A percentile compares a stretch with the other conserved stretches of the same genome.
phyloP scores from a whole-genome alignment of 441 rosid species.

The Kokia cookei region DNA sequence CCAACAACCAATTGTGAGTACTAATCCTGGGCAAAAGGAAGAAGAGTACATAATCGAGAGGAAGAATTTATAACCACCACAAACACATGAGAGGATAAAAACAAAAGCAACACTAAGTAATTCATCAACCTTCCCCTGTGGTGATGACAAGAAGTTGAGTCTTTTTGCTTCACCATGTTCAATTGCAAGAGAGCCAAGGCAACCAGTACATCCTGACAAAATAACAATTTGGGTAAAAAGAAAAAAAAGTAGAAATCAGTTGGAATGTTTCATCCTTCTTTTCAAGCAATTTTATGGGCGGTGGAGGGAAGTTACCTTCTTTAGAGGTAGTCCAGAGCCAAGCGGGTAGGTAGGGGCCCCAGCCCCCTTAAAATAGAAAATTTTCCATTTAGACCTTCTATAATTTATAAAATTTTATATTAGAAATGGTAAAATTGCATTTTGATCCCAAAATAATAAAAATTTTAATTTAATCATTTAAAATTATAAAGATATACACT shows the following conservation, averaged over 20 bases:
- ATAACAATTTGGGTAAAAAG: neutral
- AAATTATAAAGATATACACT: too few species aligned
- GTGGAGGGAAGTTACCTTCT: neutral
- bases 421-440: too few species aligned
- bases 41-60: neutral
- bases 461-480: too few species aligned
- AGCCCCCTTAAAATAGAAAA: too few species aligned
- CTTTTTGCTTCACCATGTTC: constrained; percentile 66
- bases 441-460: too few species aligned
- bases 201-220: constrained; percentile 59
- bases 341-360: too few species aligned
- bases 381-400: too few species aligned
- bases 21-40: constrained; percentile 49
- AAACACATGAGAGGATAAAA: neutral
- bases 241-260: neutral
- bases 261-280: too few species aligned
- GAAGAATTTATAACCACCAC: neutral
- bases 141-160: constrained; percentile 61
- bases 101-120: constrained; percentile 3
- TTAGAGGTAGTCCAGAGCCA: neutral
- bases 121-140: constrained; percentile 63
- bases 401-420: too few species aligned
- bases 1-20: constrained; percentile 77
- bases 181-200: constrained; percentile 81
- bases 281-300: neutral